Evolutionary conservation across 768 basidiomycete species (phyloP), one percentile per base, ranked within the genome.

Genomic region (Pholiota microspora): DNA sequence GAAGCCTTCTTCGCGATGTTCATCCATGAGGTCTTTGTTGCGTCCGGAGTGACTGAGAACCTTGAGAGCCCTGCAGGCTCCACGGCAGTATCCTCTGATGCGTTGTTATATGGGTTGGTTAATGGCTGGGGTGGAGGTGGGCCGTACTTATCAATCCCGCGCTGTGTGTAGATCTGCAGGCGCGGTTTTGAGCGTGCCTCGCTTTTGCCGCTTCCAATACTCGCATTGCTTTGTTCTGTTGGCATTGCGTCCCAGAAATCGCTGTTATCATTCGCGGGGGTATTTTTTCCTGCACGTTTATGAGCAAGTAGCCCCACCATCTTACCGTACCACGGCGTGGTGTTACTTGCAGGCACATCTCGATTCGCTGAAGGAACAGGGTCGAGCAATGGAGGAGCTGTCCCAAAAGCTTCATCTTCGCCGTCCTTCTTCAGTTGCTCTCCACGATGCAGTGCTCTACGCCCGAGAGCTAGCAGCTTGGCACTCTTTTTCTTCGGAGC

Each of bases 401-500:
- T 44, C 29, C 54, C 32, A 18, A 59, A 48, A 31, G 64, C 62
- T 35, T 71, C 72, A 13, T 72, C 71, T 15, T 28, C 59, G 24
- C 58, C 59, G 35, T 66, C 64, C 21, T 57, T 56, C 51, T 67
- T 64, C 29, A 68, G 56, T n/a, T 53, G 64, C 50, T 76, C 71
- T 31, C 66, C 45, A 4, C 58, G 67, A 8, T 35, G 27, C 24
- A 69, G 55, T 18, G 71, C 69, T 62, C 73, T 80, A 59, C 72
- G 72, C 9, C 79, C 75, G 51, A 81, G 59, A 21, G 77, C 72
- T 66, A 75, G 71, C 21, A 81, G 62, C 65, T 72, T 82, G 62
- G 69, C 73, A 28, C 74, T 65, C 49, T 64, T 71, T 51, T 63
- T 57, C 40, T 57, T 53, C 13, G 55, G 51, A 24, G 35, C 49